Conservation (phyloP, 2,329 filamentous ascomycete species). For the Paecilomyces niveus region DNA sequence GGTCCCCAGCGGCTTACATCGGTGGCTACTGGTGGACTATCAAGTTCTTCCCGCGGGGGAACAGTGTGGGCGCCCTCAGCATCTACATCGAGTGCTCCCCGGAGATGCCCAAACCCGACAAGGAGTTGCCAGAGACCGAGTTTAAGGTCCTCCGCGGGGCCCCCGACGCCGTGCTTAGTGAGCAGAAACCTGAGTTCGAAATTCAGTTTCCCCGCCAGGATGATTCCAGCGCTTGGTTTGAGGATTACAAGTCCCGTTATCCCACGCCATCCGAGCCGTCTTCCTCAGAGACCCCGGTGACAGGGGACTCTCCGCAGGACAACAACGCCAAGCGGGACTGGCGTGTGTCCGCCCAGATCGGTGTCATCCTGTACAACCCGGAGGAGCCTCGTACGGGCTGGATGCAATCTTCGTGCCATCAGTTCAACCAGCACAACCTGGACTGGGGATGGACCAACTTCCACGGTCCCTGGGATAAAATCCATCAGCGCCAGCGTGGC, state of each 20-base stretch:
- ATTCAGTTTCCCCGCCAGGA: constrained; percentile 20
- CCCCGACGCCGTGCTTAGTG: constrained; percentile 27
- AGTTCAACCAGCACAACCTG: constrained; percentile 51
- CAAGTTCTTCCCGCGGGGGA: constrained; percentile 58
- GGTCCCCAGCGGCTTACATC: constrained; percentile 48
- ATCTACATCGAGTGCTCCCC: constrained; percentile 57
- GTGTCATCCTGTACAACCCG: constrained; percentile 57
- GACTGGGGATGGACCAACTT: constrained; percentile 62
- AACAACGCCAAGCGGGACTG: constrained; percentile 21
- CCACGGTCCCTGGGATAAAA: constrained; percentile 51
- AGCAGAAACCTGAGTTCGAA: constrained; percentile 22
- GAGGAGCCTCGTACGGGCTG: constrained; percentile 53
- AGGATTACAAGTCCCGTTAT: constrained; percentile 23
- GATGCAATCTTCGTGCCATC: constrained; percentile 50
- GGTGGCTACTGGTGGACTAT: constrained; percentile 59
- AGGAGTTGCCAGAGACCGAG: constrained; percentile 28
- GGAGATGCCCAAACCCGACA: constrained; percentile 35
- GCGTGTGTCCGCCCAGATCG: constrained; percentile 53
- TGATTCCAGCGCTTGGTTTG: constrained; percentile 22
- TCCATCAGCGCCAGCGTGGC: constrained; percentile 49
- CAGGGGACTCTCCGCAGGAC: constrained; percentile 2
- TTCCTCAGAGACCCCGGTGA: constrained; percentile 2
- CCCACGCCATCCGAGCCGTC: constrained; percentile 6
- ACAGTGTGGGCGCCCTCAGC: constrained; percentile 51
- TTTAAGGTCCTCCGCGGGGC: constrained; percentile 35